Percentiles rank a stretch among this genome's conserved stretches.
phyloP scores from a whole-genome alignment of 78 protist genomes.

The Cavenderia fasciculata region DNA sequence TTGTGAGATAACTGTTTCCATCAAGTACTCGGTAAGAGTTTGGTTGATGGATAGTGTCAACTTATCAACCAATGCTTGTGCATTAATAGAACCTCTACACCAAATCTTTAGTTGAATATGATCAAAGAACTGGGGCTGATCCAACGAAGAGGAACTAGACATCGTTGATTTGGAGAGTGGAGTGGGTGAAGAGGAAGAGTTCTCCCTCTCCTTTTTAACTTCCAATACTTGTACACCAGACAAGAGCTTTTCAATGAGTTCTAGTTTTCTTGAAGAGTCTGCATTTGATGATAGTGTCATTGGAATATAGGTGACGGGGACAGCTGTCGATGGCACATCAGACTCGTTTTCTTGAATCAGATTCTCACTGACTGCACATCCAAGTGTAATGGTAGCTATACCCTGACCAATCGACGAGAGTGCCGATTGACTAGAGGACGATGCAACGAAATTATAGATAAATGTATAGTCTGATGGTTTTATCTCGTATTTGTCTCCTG shows the following conservation, averaged over 20 bases:
- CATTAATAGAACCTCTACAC: slow-evolving; percentile 56
- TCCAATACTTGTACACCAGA: background rate
- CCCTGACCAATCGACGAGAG: slow-evolving; percentile 59
- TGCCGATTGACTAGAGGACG: slow-evolving; percentile 37
- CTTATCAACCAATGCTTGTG: slow-evolving; percentile 18
- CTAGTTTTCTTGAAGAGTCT: background rate
- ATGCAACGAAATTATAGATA: slow-evolving; percentile 44
- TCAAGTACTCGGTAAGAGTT: slow-evolving; percentile 40
- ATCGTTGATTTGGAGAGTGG: background rate
- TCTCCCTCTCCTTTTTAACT: too few species aligned
- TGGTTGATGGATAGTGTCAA: slow-evolving; percentile 48
- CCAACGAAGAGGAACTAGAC: background rate
- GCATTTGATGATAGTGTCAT: background rate
- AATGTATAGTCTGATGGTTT: slow-evolving; percentile 50
- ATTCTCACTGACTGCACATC: too few species aligned
- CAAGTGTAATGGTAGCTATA: slow-evolving; percentile 7
- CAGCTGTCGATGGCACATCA: background rate
- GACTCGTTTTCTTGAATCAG: too few species aligned
- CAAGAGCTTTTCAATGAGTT: background rate
- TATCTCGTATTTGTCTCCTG: slow-evolving; percentile 16
- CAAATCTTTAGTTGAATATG: slow-evolving; percentile 47
- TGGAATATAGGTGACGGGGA: background rate
- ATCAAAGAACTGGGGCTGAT: background rate
- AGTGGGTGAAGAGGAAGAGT: background rate
- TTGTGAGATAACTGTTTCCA: slow-evolving; percentile 32